phyloP scores from a whole-genome alignment of 2,329 filamentous ascomycete genomes.

The Calonectria pseudoreteaudii region DNA sequence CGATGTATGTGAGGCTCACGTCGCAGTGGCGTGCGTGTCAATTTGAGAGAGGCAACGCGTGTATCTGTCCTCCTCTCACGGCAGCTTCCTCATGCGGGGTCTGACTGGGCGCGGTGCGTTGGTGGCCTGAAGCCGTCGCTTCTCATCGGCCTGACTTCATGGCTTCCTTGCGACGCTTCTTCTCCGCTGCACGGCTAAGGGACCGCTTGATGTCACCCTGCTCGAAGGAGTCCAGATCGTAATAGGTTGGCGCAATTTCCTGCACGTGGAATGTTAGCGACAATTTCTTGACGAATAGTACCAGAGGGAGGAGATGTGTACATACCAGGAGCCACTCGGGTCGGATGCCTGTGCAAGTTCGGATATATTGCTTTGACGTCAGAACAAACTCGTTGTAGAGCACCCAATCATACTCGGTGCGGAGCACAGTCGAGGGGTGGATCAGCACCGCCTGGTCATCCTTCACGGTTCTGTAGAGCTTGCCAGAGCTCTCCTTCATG shows the following conservation, averaged over 20 bases:
- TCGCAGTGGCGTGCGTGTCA: background rate
- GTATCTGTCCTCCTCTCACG: background rate
- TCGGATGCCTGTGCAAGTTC: constrained; percentile 90
- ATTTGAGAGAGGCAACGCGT: constrained; percentile 7
- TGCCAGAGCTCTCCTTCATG: constrained; percentile 88
- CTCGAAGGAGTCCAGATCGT: constrained; percentile 84
- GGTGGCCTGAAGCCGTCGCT: constrained; percentile 12
- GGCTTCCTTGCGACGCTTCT: constrained; percentile 69
- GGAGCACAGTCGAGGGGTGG: constrained; percentile 91
- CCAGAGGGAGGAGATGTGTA: constrained; percentile 20
- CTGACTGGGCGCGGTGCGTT: constrained; percentile 17
- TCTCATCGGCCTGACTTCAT: constrained; percentile 63
- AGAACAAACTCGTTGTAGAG: constrained; percentile 99
- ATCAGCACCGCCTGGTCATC: constrained; percentile 94
- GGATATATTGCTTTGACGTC: constrained; percentile 97
- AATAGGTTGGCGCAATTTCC: constrained; percentile 96
- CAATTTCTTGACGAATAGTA: background rate
- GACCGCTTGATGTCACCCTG: constrained; percentile 88
- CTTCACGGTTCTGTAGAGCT: constrained; percentile 95
- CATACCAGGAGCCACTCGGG: constrained; percentile 94
- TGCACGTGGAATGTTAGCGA: constrained; percentile 49
- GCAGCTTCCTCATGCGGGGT: constrained; percentile 12
- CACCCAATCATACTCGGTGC: constrained; percentile 94
- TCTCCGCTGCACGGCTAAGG: constrained; percentile 68
- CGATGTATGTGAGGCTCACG: constrained; percentile 4